Percentiles rank a stretch among this genome's conserved stretches.
Evolutionary conservation across 306 rosid genomes (phyloP).

Genomic region (Styphnolobium japonicum): DNA sequence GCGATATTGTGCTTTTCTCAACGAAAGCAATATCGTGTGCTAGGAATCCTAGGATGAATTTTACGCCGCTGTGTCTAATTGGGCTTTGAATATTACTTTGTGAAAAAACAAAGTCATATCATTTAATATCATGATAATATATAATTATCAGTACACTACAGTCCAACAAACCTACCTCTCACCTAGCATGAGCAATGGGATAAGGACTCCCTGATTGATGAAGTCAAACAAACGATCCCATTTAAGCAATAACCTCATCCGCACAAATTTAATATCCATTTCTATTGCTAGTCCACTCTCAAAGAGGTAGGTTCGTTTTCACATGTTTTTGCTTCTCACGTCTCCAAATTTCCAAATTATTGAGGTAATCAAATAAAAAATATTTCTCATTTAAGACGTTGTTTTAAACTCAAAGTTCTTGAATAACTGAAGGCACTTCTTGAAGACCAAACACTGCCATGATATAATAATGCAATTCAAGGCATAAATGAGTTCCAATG

Average conservation of each 20-base stretch:
- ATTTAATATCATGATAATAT: not conserved
- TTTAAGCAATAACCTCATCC: not conserved
- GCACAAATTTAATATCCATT: not conserved
- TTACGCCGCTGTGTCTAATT: not conserved
- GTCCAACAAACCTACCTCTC: slow-evolving; percentile 14
- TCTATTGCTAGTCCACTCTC: not conserved
- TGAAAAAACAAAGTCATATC: not conserved
- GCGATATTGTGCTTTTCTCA: not conserved
- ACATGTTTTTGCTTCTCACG: not conserved
- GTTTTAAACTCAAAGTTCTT: not conserved
- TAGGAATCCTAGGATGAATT: not conserved
- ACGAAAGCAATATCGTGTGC: not conserved
- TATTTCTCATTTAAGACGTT: not conserved
- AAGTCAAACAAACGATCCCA: slow-evolving; percentile 3
- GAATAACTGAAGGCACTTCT: not conserved
- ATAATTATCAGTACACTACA: not conserved
- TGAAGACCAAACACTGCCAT: not conserved
- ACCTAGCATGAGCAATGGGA: slow-evolving; percentile 2
- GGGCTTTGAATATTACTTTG: not conserved
- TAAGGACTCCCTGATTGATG: slow-evolving; percentile 2
- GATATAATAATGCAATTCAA: not conserved
- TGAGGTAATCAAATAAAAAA: not conserved
- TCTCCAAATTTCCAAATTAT: not conserved
- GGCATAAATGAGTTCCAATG: not conserved
- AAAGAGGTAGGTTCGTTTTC: not conserved